These are phyloP conservation scores for Apiotrichum brassicae DNA, from an alignment of 1,284 basidiomycete species.

Conservation along the genomic window DNA sequence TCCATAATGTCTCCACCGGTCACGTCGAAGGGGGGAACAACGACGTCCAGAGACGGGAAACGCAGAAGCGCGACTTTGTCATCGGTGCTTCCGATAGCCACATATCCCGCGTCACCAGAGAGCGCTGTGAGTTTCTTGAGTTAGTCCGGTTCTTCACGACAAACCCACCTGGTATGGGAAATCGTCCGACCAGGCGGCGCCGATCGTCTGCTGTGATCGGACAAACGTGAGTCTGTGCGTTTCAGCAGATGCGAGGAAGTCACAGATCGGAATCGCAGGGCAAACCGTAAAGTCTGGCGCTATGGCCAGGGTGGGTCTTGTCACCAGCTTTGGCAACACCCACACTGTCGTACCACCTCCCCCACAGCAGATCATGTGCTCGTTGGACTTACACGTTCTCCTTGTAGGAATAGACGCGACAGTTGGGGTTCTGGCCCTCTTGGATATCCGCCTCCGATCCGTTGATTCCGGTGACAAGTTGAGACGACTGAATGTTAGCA, in stretches of 20 bases:
- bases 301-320: no score
- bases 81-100: constrained; percentile 44
- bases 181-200: constrained; percentile 58
- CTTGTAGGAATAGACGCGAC: constrained; percentile 61
- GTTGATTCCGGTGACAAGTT: constrained; percentile 77
- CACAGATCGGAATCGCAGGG: no score
- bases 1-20: constrained; percentile 39
- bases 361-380: no score
- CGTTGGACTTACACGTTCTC: constrained; percentile 57
- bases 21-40: constrained; percentile 46
- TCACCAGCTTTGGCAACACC: no score
- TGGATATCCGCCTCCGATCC: constrained; percentile 59
- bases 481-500: constrained; percentile 11
- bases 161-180: constrained; percentile 76
- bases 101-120: constrained; percentile 18
- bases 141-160: background rate
- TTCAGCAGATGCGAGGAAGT: no score
- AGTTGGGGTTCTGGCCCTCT: constrained; percentile 70
- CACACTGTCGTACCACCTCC: no score
- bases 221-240: constrained; percentile 54
- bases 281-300: no score
- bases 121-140: constrained; percentile 43
- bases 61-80: constrained; percentile 56
- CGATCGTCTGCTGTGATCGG: constrained; percentile 58
- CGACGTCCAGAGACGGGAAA: constrained; percentile 61